Base-by-base conservation (phyloP, 805 yeast genomes). In the Blastobotrys parvus region DNA sequence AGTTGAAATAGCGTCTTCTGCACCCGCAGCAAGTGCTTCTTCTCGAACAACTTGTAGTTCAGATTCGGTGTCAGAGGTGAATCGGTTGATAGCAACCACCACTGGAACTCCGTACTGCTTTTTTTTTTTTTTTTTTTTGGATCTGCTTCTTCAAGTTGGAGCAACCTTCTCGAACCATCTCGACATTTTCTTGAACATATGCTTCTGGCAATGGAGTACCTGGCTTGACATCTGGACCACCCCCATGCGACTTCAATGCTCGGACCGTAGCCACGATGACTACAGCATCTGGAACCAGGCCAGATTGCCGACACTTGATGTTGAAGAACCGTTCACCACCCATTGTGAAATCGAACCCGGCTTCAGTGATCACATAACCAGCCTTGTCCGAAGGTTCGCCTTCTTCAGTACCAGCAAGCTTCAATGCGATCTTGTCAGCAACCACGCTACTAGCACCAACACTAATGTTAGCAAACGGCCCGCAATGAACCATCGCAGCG, bases 271-370 rank as follows among this genome's bases (percentile, higher is more conserved):
- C 96, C 45, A 90, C 97, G 55, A 90, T 77, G 35, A 90, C 95
- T 44, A 90, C 90, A 32, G 83, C 83, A 61, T 89, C 94, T 31
- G 97, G 97, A 32, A 72, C 67, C 45, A 84, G 72, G 3, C 95
- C 96, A 32, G 94, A 82, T 16, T 94, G 74, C 62, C 97, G 80
- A 65, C 97, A 88, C 70, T 90, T 90, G 64, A 90, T 90, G 70
- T 90, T 87, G 67, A 90, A 77, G 69, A 90, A 90, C 58, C 97
- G 77, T 71, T 90, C 98, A 55, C 97, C 97, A 52, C 98, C 98
- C 97, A 90, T 90, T 39, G 97, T 90, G 72, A 92, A 90, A 66
- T 90, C 97, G 68, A 90, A 90, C 42, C 98, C 98, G 32, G 97
- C 97, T 65, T 90, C 98, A 40, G 98, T 90, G 48, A 90, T 86